Evolutionary conservation across 1,284 basidiomycete genomes (phyloP), one percentile per base, ranked within the genome.

Genomic region (Taiwanofungus camphoratus): DNA sequence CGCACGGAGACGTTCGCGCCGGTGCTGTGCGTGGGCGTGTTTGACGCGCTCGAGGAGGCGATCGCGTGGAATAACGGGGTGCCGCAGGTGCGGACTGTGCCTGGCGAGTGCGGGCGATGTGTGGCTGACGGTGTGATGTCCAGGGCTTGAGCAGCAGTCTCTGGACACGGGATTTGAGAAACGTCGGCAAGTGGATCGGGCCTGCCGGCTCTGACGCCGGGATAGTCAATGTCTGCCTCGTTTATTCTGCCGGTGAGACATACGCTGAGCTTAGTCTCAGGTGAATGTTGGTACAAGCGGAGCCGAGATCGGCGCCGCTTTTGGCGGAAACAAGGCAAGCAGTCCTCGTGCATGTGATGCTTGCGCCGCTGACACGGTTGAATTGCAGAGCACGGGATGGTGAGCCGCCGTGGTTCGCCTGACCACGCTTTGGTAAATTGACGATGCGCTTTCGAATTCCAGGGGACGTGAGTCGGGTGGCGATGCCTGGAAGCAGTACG

Each of bases 391-490:
- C 63, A 89, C 87, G 26, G 87, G 87, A 55, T 89, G 87, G 82
- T 84, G 60, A 62, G 77, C 67, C 4, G 27, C n/a, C n/a, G n/a
- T n/a, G n/a, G n/a, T n/a, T n/a, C n/a, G n/a, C n/a, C n/a, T n/a
- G n/a, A n/a, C n/a, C n/a, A n/a, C n/a, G n/a, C n/a, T n/a, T n/a
- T n/a, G n/a, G n/a, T n/a, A n/a, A n/a, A n/a, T n/a, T n/a, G n/a
- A n/a, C n/a, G n/a, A n/a, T n/a, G n/a, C n/a, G n/a, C n/a, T n/a
- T n/a, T n/a, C n/a, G n/a, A n/a, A n/a, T n/a, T 48, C 5, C 46
- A 92, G 91, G 92, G 94, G 94, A n/a, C 79, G 93, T 44, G 93
- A 97, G 68, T 92, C 89, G 12, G 93, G 93, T 26, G 93, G 93
- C 36, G 93, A 97, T 64, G 88, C 93, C 19, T 97, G 93, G 93